Evolutionary conservation across 1,284 basidiomycete species (phyloP).

Genomic region (Irpex rosettiformis): DNA sequence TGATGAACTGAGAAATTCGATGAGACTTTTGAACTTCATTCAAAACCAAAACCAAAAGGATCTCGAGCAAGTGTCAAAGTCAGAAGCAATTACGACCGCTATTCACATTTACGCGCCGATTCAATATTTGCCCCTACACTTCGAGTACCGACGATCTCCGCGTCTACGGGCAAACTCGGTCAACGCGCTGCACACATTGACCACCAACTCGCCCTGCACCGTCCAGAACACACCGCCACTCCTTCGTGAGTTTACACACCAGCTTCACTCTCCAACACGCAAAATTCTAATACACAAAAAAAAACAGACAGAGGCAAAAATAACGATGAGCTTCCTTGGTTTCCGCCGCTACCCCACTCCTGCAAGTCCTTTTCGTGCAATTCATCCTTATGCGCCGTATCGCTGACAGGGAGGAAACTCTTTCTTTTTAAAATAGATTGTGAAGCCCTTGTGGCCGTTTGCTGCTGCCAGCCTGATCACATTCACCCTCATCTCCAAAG

Average conservation of each 20-base stretch:
- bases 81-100: too few relatives aligned
- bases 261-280: background rate
- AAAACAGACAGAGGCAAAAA: background rate
- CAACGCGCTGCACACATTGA: background rate
- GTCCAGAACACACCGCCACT: background rate
- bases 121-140: background rate
- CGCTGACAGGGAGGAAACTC: too few relatives aligned
- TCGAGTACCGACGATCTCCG: background rate
- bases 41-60: too few relatives aligned
- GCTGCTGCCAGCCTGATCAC: constrained; percentile 59
- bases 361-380: constrained; percentile 37
- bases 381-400: too few relatives aligned
- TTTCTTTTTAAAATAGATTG: constrained; percentile 43
- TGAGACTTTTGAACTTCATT: too few relatives aligned
- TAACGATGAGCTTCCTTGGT: constrained; percentile 66
- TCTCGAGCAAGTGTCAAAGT: too few relatives aligned
- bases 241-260: background rate
- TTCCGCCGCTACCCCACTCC: constrained; percentile 77
- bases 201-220: background rate
- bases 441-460: constrained; percentile 76
- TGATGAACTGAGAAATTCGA: too few relatives aligned
- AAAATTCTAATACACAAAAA: background rate
- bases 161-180: background rate
- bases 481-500: constrained; percentile 59
- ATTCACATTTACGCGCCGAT: too few relatives aligned